These are phyloP conservation scores for Trichocomaceae sp. DNA, from an alignment of 2,329 filamentous ascomycete species.

Conservation along the genomic window DNA sequence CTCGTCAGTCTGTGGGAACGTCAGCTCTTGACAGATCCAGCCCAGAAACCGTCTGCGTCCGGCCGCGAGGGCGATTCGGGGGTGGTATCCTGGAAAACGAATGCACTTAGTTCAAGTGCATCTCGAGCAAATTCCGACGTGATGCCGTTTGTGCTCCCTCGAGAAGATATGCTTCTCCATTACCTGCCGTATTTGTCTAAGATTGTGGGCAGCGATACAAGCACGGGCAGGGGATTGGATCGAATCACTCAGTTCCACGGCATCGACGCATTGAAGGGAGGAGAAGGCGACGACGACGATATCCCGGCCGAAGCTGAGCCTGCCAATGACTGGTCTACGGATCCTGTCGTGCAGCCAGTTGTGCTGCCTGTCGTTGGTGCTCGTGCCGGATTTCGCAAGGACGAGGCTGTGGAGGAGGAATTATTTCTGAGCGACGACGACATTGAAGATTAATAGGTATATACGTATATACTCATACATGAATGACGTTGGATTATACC, in stretches of 20 bases:
- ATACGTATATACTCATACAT: too few relatives aligned
- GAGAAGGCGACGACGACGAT: constrained; percentile 28
- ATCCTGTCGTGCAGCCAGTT: constrained; percentile 14
- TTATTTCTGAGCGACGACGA: constrained; percentile 75
- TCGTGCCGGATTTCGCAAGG: constrained; percentile 1
- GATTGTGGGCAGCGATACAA: constrained; percentile 43
- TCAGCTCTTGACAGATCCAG: constrained; percentile 23
- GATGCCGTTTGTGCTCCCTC: constrained; percentile 28
- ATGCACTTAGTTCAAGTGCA: neutral
- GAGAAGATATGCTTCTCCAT: constrained; percentile 56
- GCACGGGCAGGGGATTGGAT: constrained; percentile 50
- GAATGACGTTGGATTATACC: too few relatives aligned
- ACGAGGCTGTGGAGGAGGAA: constrained; percentile 52
- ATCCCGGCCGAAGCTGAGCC: constrained; percentile 34
- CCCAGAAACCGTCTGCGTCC: neutral
- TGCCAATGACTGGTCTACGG: constrained; percentile 12
- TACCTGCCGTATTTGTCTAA: constrained; percentile 77
- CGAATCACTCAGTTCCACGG: constrained; percentile 63
- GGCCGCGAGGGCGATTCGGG: constrained; percentile 13
- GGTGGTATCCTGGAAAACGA: constrained; percentile 34
- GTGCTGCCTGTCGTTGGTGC: neutral
- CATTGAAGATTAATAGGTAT: constrained; percentile 65
- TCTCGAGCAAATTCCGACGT: neutral
- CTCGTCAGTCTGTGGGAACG: constrained; percentile 47
- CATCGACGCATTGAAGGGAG: constrained; percentile 37